Conservation (phyloP, 495 filamentous ascomycete species). For the Hypoxylon crocopeplum region DNA sequence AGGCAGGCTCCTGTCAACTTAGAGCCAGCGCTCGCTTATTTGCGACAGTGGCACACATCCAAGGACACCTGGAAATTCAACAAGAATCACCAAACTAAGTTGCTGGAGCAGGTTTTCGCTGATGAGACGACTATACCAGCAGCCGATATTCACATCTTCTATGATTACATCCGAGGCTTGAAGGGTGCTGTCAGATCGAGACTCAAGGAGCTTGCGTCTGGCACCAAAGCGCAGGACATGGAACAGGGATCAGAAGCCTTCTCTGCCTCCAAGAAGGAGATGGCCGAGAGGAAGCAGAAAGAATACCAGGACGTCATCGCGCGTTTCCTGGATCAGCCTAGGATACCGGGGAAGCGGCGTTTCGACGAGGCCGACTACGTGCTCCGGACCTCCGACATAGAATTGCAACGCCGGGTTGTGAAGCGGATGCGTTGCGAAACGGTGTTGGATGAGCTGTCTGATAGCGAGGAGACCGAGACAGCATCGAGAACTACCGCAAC, state of each 20-base stretch:
- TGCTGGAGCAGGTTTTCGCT: conserved; percentile 83
- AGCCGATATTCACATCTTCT: conserved; percentile 66
- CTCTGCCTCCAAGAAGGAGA: conserved; percentile 48
- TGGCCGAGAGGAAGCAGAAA: conserved; percentile 49
- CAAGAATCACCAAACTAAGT: conserved; percentile 81
- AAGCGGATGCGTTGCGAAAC: conserved; percentile 59
- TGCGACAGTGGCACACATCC: conserved; percentile 70
- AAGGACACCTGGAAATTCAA: conserved; percentile 87
- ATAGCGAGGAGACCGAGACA: conserved; percentile 44
- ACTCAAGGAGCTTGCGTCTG: conserved; percentile 66
- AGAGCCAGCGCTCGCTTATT: conserved; percentile 73
- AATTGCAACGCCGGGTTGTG: conserved; percentile 53
- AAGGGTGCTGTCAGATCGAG: conserved; percentile 70
- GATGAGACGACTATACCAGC: conserved; percentile 66
- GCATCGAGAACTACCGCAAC: conserved; percentile 36
- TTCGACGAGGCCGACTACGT: conserved; percentile 57
- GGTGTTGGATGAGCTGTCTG: conserved; percentile 53
- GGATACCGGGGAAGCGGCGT: conserved; percentile 40
- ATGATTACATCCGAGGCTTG: conserved; percentile 74
- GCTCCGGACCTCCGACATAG: conserved; percentile 49
- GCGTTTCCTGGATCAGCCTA: conserved; percentile 44
- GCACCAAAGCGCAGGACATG: conserved; percentile 58
- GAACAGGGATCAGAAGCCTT: conserved; percentile 52
- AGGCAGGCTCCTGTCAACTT: conserved; percentile 50
- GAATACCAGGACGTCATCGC: conserved; percentile 65